Evolutionary conservation across 345 rosid genomes (phyloP), one percentile per base, ranked within the genome.

Genomic region (Reutealis trisperma): DNA sequence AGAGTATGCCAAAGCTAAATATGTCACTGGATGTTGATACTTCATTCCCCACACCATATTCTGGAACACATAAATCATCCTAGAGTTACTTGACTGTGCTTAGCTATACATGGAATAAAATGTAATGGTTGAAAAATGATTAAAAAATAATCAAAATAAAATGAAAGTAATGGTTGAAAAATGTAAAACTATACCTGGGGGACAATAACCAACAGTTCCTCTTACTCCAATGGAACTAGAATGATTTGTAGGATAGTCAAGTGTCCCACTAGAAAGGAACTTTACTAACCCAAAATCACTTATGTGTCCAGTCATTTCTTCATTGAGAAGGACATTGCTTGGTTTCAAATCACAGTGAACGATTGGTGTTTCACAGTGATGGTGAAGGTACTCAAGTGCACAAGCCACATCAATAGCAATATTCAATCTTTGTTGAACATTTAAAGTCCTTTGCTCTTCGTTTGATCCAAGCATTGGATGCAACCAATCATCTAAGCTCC

Each of bases 311-410:
- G 52, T 24, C 55, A 67, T 67, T 67, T 67, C 30, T 67, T 42
- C 52, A 5, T 67, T 6, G 8, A 22, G 71, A 67, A 67, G 71
- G 27, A 44, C 18, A 67, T 67, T 45, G 27, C 71, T 12, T 9
- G 71, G 71, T 24, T 67, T 67, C 13, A 45, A 12, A 25, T 67
- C 71, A 67, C 55, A 44, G n/a, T 67, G 71, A 21, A 9, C 71
- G 3, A 44, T 22, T 44, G 55, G 71, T 44, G 71, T 22, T 44
- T 44, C 55, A 45, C 54, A 42, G 6, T 44, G 52, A 4, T 44
- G 15, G 25, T 45, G 72, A 25, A 68, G 72, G 10, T 68, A 68
- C 11, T 15, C 55, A 1, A 25, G 72, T 13, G 72, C 72, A 12
- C 9, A 47, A 49, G 59, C 72, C 5, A 68, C 34, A 49, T 68